phyloP scores from a whole-genome alignment of 108 stramenopile species.

The Halocafeteria seosinensis region DNA sequence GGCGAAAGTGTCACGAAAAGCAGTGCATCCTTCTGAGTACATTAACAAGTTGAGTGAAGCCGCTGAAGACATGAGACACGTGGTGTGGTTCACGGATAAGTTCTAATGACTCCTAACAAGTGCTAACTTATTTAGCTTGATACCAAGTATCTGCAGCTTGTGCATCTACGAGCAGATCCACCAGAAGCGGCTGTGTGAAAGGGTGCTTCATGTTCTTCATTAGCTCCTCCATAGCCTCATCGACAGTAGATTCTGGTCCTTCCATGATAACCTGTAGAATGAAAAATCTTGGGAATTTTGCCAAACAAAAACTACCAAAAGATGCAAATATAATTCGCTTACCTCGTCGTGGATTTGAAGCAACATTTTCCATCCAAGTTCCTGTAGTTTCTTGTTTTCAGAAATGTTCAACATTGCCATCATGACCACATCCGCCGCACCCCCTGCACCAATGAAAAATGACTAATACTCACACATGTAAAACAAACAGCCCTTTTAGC shows the following conservation, averaged over 20 bases:
- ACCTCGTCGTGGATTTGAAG: conserved; percentile 98
- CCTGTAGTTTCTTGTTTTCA: conserved; percentile 45
- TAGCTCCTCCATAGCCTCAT: conserved; percentile 76
- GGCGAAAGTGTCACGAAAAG: no score
- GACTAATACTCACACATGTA: no score
- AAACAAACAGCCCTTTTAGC: no score
- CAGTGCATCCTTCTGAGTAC: no score
- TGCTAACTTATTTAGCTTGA: conserved; percentile 89
- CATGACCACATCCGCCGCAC: conserved; percentile 96
- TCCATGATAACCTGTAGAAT: conserved; percentile 96
- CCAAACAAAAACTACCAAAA: no score
- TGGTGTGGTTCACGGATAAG: no score
- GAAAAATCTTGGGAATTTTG: no score
- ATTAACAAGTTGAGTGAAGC: no score
- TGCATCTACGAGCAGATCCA: conserved; percentile 84
- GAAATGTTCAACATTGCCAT: conserved; percentile 96
- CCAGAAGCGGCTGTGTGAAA: conserved; percentile 60
- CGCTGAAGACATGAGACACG: no score
- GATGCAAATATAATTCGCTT: no score
- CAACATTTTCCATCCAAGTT: conserved; percentile 79
- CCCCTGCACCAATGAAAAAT: no score
- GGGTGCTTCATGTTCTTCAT: conserved; percentile 80
- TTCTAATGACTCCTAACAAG: no score
- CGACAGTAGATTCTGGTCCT: conserved; percentile 82
- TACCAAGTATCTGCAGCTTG: conserved; percentile 80